Evolutionary conservation across 1,284 basidiomycete genomes (phyloP).

Genomic region (Trichosporon inkin): DNA sequence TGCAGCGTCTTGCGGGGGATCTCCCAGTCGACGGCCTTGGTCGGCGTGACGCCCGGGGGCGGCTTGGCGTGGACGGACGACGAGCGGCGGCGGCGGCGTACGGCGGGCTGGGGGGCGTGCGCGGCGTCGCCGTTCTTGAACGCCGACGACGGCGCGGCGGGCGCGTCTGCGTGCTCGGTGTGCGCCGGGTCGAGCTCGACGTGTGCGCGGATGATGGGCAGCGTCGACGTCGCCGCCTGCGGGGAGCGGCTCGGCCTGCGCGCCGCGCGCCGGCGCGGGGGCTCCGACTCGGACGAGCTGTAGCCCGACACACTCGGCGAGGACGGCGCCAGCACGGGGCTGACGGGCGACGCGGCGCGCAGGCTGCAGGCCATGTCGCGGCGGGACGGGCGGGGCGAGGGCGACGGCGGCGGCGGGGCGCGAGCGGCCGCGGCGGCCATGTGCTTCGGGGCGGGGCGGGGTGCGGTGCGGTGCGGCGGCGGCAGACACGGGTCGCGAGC

Average conservation of each 20-base stretch:
- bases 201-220: conserved; percentile 36
- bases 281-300: neutral
- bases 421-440: neutral
- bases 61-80: conserved; percentile 41
- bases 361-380: neutral
- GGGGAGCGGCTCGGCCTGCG: conserved; percentile 12
- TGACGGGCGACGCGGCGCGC: neutral
- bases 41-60: conserved; percentile 43
- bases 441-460: too few species aligned
- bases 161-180: conserved; percentile 16
- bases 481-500: neutral
- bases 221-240: conserved; percentile 19
- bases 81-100: conserved; percentile 34
- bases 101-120: conserved; percentile 16
- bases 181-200: conserved; percentile 24
- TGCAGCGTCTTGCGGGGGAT: conserved; percentile 88
- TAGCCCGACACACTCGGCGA: conserved; percentile 7
- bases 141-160: conserved; percentile 22
- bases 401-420: neutral
- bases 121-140: neutral
- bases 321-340: neutral
- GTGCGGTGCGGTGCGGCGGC: too few species aligned
- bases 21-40: conserved; percentile 57
- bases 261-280: neutral
- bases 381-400: neutral